Base-by-base conservation (phyloP, 148 eudicot species). In the Cornus suecica region DNA sequence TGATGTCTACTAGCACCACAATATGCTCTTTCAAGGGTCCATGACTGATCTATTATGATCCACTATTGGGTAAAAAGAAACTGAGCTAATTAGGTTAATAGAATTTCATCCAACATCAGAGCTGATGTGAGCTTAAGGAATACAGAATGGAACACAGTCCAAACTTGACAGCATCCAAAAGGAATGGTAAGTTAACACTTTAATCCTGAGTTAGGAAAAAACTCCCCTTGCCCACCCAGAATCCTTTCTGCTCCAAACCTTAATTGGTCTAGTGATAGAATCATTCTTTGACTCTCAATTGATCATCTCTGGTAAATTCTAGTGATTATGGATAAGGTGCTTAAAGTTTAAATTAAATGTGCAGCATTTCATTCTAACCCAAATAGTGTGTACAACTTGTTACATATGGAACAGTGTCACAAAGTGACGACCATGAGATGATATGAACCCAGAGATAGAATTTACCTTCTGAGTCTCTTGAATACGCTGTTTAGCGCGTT, bases 401-500 rank as follows among this genome's bases (percentile, higher is more conserved):
- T 20, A n/a, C 62, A 58, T 58, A 58, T 22, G 62, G 25, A 58
- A 58, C 62, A 58, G 62, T 58, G n/a, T 56, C 70, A 73, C 71
- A 31, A 67, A 72, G 65, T 69, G 64, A 58, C 29, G 23, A 73
- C 16, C 52, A 68, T 9, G 22, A 48, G 41, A 9, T 6, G 3
- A 10, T 14, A 32, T 2, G 30, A 79, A 73, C 3, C 74, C n/a
- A 72, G 28, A 82, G 20, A 63, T 41, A 79, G 28, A 62, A 75
- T 48, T 68, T 87, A 93, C 99, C 90, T 96, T 96, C 68, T 96
- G 99, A 77, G 91, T 93, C 58, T 96, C 99, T 86, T 96, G 98
- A 74, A 96, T 96, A 23, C 99, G 97, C 78, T 96, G 99, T 73
- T 93, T 96, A 74, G 99, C 99, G 78, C 98, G 82, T 85, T 96